Evolutionary conservation across 768 basidiomycete genomes (phyloP), one percentile per base, ranked within the genome.

Genomic region (Pleurotus ostreatus): DNA sequence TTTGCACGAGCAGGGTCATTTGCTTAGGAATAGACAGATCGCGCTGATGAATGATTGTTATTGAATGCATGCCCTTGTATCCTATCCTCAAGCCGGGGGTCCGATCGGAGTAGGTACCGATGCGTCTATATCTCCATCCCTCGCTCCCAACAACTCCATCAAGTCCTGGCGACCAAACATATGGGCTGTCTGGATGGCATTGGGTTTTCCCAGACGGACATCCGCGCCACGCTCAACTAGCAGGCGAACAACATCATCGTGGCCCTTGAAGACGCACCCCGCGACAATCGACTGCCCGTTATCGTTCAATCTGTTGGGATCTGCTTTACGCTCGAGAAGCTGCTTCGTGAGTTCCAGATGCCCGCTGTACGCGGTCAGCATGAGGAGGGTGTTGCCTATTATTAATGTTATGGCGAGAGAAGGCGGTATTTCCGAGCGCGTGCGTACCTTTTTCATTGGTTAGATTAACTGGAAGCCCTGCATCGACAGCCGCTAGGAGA

Each of bases 341-440:
- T 75, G 76, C 46, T 71, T 71, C 1, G 80, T 71, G 16, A 88
- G 78, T 1, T 75, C 70, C 0, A 71, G 67, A 61, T 90, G 86
- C 1, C 89, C 89, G 18, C 82, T 76, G 64, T 92, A 92, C 2
- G 89, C 80, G 2, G 86, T 84, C 49, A 90, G 79, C 88, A 92
- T 92, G 53, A 92, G 71, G 5, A 92, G 73, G 4, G 88, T 88
- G 66, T 92, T 91, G 18, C 90, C 89, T 85, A 63, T 23, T 37
- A 40, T 34, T 40, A 38, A n/a, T 0, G 30, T 34, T 34, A 34
- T 11, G 30, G 30, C 30, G 30, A 40, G 23, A 41, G 8, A 26
- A 4, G 43, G 16, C 6, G 15, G 2, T 23, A 13, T 18, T 22
- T 20, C 7, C 34, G 12, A 39, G 51, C 34, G 49, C 20, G 37